These are phyloP conservation scores for Scleroderma bovista DNA, from an alignment of 768 basidiomycete genomes.

Conservation along the genomic window DNA sequence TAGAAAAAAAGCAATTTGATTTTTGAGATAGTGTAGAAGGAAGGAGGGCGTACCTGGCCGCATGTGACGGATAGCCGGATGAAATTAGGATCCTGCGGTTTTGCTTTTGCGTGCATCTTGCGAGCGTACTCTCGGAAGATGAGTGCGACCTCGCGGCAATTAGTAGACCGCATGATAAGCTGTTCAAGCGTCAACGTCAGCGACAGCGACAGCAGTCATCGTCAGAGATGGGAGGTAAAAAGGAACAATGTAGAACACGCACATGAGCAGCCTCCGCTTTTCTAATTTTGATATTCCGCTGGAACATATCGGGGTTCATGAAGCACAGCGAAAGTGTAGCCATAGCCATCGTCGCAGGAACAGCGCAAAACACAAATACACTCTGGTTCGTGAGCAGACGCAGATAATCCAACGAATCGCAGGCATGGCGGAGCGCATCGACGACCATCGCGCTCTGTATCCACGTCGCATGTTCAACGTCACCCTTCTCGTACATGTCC, in stretches of 20 bases:
- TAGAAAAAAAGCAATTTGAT: constrained; percentile 27
- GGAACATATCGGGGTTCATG: constrained; percentile 86
- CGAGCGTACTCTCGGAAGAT: constrained; percentile 83
- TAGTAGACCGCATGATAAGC: constrained; percentile 91
- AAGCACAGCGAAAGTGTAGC: constrained; percentile 90
- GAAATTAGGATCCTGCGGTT: constrained; percentile 82
- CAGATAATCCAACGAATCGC: constrained; percentile 88
- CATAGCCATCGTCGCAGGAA: constrained; percentile 93
- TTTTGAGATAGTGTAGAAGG: constrained; percentile 4
- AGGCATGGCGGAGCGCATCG: constrained; percentile 79
- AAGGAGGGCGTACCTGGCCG: constrained; percentile 52
- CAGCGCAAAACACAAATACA: constrained; percentile 93
- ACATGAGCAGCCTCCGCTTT: constrained; percentile 86
- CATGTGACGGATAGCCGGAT: constrained; percentile 78
- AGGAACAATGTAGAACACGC: constrained; percentile 18
- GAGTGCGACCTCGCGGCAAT: constrained; percentile 85
- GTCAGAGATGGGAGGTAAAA: not conserved
- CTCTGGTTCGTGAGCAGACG: constrained; percentile 81
- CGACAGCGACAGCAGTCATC: too few species aligned
- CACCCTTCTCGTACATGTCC: constrained; percentile 56
- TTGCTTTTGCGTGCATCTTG: constrained; percentile 75
- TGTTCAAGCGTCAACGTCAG: too few species aligned
- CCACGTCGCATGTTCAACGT: constrained; percentile 65
- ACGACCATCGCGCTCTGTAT: constrained; percentile 86
- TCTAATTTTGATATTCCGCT: constrained; percentile 89